Percentiles rank a stretch among this genome's conserved stretches.
These are phyloP conservation scores for Zychaea mexicana DNA, from an alignment of 371 early-diverging fungal species.

Conservation along the genomic window DNA sequence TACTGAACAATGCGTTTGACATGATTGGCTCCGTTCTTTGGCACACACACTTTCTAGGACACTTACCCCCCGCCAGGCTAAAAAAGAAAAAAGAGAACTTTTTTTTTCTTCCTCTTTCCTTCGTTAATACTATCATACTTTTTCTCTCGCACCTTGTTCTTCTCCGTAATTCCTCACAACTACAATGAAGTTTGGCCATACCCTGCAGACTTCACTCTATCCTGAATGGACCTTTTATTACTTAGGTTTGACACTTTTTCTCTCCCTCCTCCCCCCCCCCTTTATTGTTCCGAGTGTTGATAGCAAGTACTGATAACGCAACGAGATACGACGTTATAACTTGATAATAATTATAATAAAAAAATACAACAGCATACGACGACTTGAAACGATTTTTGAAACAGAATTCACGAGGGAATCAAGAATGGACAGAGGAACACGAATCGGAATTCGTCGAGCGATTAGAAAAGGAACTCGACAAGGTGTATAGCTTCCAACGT, in stretches of 20 bases:
- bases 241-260: conserved; percentile 31
- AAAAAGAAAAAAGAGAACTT: not conserved
- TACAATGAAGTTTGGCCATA: conserved; percentile 91
- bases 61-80: too few species aligned
- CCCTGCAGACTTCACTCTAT: conserved; percentile 72
- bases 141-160: not conserved
- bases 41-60: not conserved
- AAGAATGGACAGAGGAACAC: conserved; percentile 68
- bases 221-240: conserved; percentile 78
- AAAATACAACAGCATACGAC: conserved; percentile 60
- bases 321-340: not conserved
- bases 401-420: conserved; percentile 36
- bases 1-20: conserved; percentile 22
- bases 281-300: too few species aligned
- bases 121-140: conserved; percentile 5
- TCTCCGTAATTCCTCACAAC: not conserved
- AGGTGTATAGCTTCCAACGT: conserved; percentile 88
- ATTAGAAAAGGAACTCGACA: conserved; percentile 91
- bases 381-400: conserved; percentile 83
- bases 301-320: too few species aligned
- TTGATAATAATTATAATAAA: not conserved
- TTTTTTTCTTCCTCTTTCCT: conserved; percentile 8
- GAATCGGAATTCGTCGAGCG: conserved; percentile 88
- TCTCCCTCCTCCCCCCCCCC: not conserved
- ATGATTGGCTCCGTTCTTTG: not conserved